A percentile compares a stretch with the other conserved stretches of the same genome.
Evolutionary conservation across 495 filamentous ascomycete species (phyloP).

Genomic region (Jackrogersella minutella): DNA sequence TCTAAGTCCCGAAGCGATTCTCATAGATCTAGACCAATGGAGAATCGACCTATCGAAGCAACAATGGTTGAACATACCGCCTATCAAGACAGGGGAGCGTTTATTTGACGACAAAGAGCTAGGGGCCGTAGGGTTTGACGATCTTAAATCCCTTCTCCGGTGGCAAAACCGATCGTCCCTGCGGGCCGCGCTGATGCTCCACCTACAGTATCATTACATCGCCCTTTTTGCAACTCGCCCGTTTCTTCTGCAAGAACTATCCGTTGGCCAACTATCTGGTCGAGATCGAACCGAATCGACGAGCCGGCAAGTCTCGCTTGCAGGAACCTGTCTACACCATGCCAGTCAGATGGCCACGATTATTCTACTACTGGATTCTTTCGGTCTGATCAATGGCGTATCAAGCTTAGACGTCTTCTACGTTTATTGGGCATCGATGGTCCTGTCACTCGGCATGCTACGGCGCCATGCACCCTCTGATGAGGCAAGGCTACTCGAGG

Average conservation of each 20-base stretch:
- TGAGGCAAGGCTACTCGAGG: neutral
- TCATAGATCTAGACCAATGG: conserved; percentile 11
- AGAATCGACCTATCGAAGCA: conserved; percentile 10
- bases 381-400: conserved; percentile 22
- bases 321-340: conserved; percentile 12
- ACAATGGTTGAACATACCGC: conserved; percentile 17
- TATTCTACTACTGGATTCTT: conserved; percentile 19
- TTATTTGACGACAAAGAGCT: conserved; percentile 24
- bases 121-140: conserved; percentile 18
- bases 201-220: conserved; percentile 45
- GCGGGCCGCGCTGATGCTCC: conserved; percentile 41
- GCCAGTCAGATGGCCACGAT: conserved; percentile 19
- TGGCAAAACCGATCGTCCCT: conserved; percentile 33
- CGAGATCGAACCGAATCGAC: neutral
- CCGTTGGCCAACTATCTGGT: neutral
- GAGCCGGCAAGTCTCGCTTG: neutral
- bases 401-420: conserved; percentile 27
- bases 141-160: conserved; percentile 6
- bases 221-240: conserved; percentile 41
- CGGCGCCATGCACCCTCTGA: neutral
- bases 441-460: conserved; percentile 19
- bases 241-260: conserved; percentile 36
- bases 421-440: conserved; percentile 22
- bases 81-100: conserved; percentile 17
- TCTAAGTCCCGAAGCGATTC: conserved; percentile 6